Evolutionary conservation across 192 early-diverging fungal genomes (phyloP).

Genomic region (Coemansia sp.): DNA sequence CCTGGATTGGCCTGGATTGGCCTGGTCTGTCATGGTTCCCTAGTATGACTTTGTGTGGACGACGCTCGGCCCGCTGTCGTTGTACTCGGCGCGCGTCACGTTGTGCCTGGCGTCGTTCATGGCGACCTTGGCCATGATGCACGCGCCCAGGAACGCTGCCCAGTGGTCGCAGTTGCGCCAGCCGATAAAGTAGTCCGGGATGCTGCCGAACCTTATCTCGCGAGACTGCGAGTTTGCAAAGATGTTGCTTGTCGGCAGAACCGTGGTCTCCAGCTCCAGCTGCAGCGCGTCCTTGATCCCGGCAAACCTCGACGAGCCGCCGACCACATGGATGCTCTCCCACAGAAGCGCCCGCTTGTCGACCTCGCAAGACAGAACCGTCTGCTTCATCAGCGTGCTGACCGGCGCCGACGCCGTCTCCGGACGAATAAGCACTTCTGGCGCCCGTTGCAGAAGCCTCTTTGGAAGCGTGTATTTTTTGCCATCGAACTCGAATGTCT

Average conservation of each 20-base stretch:
- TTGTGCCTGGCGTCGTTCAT: constrained; percentile 67
- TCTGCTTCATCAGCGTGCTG: constrained; percentile 60
- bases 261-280: constrained; percentile 62
- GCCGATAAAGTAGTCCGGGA: constrained; percentile 86
- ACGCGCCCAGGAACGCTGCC: constrained; percentile 76
- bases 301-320: constrained; percentile 62
- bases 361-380: constrained; percentile 62
- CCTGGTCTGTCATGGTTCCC: too few relatives aligned
- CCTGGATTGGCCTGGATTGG: constrained; percentile 20
- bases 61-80: constrained; percentile 80
- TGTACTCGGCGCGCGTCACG: constrained; percentile 84
- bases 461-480: constrained; percentile 46
- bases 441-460: constrained; percentile 21
- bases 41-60: constrained; percentile 63
- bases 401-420: constrained; percentile 34
- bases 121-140: constrained; percentile 83
- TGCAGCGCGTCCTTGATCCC: constrained; percentile 58
- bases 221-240: constrained; percentile 81
- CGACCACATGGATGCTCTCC: constrained; percentile 83
- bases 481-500: constrained; percentile 58
- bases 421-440: constrained; percentile 73
- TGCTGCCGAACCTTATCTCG: constrained; percentile 70
- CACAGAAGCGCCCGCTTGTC: constrained; percentile 78
- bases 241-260: constrained; percentile 77
- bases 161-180: constrained; percentile 69